Percentiles rank a stretch among this genome's conserved stretches.
These are phyloP conservation scores for Rhinocladiella similis DNA, from an alignment of 2,329 filamentous ascomycete genomes.

Conservation along the genomic window DNA sequence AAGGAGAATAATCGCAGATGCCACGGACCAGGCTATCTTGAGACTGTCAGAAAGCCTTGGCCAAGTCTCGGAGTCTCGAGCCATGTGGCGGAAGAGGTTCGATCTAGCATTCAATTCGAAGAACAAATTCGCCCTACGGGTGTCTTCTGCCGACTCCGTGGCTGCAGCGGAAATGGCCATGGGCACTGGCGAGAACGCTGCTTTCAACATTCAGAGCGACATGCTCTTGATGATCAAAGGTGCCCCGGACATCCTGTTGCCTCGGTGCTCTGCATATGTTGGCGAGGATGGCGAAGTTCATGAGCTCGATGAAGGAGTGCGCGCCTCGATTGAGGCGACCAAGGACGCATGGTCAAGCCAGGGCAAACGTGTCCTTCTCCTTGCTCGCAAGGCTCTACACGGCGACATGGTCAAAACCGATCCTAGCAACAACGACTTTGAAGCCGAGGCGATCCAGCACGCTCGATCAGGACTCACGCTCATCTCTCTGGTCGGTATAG, in stretches of 20 bases:
- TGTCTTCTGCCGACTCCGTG: constrained; percentile 46
- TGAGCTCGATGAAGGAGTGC: constrained; percentile 49
- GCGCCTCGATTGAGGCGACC: constrained; percentile 53
- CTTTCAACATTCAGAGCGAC: constrained; percentile 38
- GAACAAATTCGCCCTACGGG: constrained; percentile 77
- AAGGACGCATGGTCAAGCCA: constrained; percentile 70
- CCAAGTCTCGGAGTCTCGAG: constrained; percentile 59
- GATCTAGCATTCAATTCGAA: constrained; percentile 77
- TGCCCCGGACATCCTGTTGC: constrained; percentile 71
- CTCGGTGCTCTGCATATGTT: constrained; percentile 60
- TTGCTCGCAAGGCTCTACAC: constrained; percentile 61
- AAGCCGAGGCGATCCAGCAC: constrained; percentile 58
- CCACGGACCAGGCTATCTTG: constrained; percentile 73
- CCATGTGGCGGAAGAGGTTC: constrained; percentile 65
- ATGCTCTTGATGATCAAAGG: constrained; percentile 70
- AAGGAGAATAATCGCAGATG: constrained; percentile 70
- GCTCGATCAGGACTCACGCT: constrained; percentile 52
- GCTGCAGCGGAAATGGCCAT: constrained; percentile 29
- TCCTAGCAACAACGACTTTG: constrained; percentile 52
- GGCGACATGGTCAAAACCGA: constrained; percentile 41
- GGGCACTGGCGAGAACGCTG: constrained; percentile 31
- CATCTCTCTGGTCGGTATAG: constrained; percentile 59
- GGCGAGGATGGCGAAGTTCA: constrained; percentile 56
- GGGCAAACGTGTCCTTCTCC: constrained; percentile 66
- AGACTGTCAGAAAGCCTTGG: constrained; percentile 68